Evolutionary conservation across 768 basidiomycete genomes (phyloP), one percentile per base, ranked within the genome.

Genomic region (Kwoniella shandongensis): DNA sequence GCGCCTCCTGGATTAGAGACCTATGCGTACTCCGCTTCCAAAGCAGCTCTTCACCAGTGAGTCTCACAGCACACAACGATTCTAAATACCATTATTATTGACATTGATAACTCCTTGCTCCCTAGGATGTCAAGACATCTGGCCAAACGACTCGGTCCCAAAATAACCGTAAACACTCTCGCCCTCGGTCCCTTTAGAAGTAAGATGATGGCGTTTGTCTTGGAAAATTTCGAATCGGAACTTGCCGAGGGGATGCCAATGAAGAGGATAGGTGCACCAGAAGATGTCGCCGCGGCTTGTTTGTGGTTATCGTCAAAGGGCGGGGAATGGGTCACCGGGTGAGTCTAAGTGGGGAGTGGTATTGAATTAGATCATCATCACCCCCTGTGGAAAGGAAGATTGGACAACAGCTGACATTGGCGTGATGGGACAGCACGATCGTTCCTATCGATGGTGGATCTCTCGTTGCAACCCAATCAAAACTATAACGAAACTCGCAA

Each of bases 21-120:
- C 1, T 86, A 84, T 59, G 83, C 85, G 0, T 86, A 86, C 66
- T 81, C 83, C 29, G 81, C 84, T 3, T 82, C 82, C n/a, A 87
- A 87, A 62, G 78, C 75, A 7, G 75, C 75, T 29, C 35, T 76
- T 36, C 71, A 73, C 54, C 69, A 71, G 75, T 75, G 53, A 32
- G 67, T 57, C 26, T 54, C 47, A 36, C 50, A 11, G 20, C 17
- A 10, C 11, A 26, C 1, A 22, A 29, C 27, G 25, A 25, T 39
- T 25, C 8, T 15, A n/a, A 13, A 29, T 6, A 41, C 8, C 49
- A 18, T 12, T 38, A 23, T 44, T 25, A 15, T 17, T 38, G 26
- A 36, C 27, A 23, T 39, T 53, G 20, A 1, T 18, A 22, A 15
- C 23, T 22, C 30, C 46, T 41, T 46, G 8, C 32, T 32, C 32